Evolutionary conservation across 129 eudicot species (phyloP).

Genomic region (Pittosporum tobira): DNA sequence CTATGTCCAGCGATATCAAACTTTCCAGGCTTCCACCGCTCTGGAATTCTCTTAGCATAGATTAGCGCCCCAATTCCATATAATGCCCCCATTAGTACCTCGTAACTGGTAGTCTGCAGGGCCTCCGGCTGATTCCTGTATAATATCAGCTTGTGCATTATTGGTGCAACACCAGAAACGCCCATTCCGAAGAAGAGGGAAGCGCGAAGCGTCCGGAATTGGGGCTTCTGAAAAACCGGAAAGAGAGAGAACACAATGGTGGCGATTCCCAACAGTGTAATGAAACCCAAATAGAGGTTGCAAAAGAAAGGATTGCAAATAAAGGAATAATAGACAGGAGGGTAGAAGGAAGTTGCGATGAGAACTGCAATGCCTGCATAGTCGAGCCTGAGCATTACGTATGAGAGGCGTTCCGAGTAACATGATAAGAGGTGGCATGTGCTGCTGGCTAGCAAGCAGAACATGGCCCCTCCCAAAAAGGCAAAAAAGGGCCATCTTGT

Average conservation of each 20-base stretch:
- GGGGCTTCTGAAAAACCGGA: constrained; percentile 77
- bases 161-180: constrained; percentile 71
- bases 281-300: constrained; percentile 76
- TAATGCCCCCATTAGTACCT: constrained; percentile 69
- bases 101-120: constrained; percentile 72
- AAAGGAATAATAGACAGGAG: constrained; percentile 94
- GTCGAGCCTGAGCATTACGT: constrained; percentile 90
- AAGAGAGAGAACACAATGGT: constrained; percentile 65
- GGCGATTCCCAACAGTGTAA: constrained; percentile 61
- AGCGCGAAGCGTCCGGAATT: constrained; percentile 60
- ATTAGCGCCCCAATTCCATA: constrained; percentile 83
- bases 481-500: constrained; percentile 98
- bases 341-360: constrained; percentile 91
- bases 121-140: constrained; percentile 89
- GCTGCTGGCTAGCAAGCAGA: constrained; percentile 85
- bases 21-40: constrained; percentile 95
- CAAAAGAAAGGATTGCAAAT: constrained; percentile 94
- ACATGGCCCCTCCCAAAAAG: constrained; percentile 97
- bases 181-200: constrained; percentile 84
- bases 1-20: constrained; percentile 93
- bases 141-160: constrained; percentile 64
- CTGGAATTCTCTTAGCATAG: constrained; percentile 80
- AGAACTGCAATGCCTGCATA: constrained; percentile 94
- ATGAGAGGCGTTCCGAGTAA: constrained; percentile 69
- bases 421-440: constrained; percentile 85